Evolutionary conservation across 768 basidiomycete species (phyloP), one percentile per base, ranked within the genome.

Genomic region (Tylopilus subfusipes): DNA sequence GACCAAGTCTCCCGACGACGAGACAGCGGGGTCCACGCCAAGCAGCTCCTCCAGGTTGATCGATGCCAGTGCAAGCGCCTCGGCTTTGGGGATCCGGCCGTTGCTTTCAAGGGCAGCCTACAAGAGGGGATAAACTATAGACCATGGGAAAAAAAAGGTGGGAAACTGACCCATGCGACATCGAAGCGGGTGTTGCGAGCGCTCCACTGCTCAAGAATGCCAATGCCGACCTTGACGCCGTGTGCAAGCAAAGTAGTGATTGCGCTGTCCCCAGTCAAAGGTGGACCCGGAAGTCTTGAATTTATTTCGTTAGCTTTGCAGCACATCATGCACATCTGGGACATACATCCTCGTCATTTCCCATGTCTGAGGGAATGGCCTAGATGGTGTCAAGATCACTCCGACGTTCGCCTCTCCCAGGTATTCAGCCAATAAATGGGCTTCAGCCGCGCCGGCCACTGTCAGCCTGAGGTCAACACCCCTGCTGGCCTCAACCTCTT

Each of bases 161-260:
- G 38, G 51, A 36, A 47, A 73, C 82, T 61, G 57, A 86, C 89
- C 93, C 93, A 95, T 40, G 82, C 88, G 29, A 83, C 71, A 58
- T 96, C 92, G 59, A 93, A 89, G 16, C 87, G 81, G 11, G 87
- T 77, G 64, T 87, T 91, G 24, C 89, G 81, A 8, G 88, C 85
- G 25, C 79, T 76, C 86, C 86, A 92, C 38, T 80, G 79, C 56
- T 84, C 82, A 42, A 77, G 70, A 43, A 85, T 75, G 18, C 86
- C 88, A 44, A 92, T 64, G 9, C 82, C 89, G 30, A 91, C 84
- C 6, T 82, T 82, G 16, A 97, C 88, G 25, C 84, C 85, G 42
- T 88, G 80, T 3, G 75, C 74, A 18, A 86, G 66, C 21, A 98
- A 79, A 48, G 76, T 76, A 22, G 80, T 74, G 39, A 93, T 72